Conservation (phyloP, 2,329 filamentous ascomycete species). For the Parafenestella ontariensis region DNA sequence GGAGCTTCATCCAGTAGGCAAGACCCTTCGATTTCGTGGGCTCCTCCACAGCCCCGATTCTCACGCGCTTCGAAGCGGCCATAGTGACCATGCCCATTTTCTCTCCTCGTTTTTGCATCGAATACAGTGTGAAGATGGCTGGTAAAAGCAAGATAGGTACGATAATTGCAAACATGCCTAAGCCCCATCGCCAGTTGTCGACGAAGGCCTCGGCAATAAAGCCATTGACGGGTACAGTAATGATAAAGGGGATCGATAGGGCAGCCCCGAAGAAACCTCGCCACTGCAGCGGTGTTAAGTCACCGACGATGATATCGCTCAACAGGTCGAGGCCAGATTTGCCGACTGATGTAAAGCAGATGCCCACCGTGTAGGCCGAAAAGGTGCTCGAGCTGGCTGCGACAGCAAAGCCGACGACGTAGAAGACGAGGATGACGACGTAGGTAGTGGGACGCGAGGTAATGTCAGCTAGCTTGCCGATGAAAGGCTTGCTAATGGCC, state of each 20-base stretch:
- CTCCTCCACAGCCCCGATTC: too few species aligned
- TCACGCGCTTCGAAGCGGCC: too few species aligned
- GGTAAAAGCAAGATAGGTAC: constrained; percentile 27
- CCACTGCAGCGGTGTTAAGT: constrained; percentile 39
- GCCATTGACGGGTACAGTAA: constrained; percentile 53
- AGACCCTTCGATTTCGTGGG: too few species aligned
- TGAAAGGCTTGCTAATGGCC: constrained; percentile 30
- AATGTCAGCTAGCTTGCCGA: constrained; percentile 32
- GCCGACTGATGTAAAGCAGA: constrained; percentile 34
- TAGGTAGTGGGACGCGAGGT: constrained; percentile 43
- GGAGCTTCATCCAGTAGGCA: too few species aligned
- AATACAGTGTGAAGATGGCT: constrained; percentile 35
- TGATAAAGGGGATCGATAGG: constrained; percentile 42
- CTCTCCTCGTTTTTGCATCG: constrained; percentile 24
- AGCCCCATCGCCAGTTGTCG: constrained; percentile 41
- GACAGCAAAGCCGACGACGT: constrained; percentile 27
- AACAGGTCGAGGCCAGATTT: constrained; percentile 39
- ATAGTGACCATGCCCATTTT: constrained; percentile 25
- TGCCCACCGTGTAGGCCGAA: constrained; percentile 32
- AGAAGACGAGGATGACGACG: constrained; percentile 47
- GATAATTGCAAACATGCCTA: constrained; percentile 38
- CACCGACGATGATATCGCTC: constrained; percentile 38
- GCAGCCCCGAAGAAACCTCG: constrained; percentile 33
- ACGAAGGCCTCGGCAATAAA: constrained; percentile 52
- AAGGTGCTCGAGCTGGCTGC: constrained; percentile 22